Evolutionary conservation across 805 yeast species (phyloP).

Genomic region (Candida sphagnicola): DNA sequence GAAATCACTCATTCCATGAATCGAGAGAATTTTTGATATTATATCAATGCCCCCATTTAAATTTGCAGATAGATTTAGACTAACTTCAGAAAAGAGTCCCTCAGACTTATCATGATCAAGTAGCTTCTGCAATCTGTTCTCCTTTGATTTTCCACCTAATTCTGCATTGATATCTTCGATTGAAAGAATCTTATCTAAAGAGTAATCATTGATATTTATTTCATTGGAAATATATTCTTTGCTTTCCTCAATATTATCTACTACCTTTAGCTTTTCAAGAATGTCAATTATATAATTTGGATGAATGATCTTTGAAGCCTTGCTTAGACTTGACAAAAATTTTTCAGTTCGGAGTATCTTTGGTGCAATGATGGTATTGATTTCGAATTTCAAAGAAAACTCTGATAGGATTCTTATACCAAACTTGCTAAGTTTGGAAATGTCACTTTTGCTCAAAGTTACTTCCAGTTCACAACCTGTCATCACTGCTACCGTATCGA

Average conservation of each 20-base stretch:
- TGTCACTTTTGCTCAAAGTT: slow-evolving; percentile 39
- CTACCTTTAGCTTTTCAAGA: slow-evolving; percentile 16
- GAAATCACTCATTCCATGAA: slow-evolving; percentile 50
- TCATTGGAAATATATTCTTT: slow-evolving; percentile 15
- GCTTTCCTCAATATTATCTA: slow-evolving; percentile 2
- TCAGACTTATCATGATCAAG: slow-evolving; percentile 11
- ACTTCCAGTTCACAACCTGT: slow-evolving; percentile 61
- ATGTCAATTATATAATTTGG: slow-evolving; percentile 53
- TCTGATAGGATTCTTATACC: slow-evolving; percentile 57
- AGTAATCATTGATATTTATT: slow-evolving; percentile 25
- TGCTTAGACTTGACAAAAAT: slow-evolving; percentile 67
- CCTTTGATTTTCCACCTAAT: slow-evolving; percentile 15
- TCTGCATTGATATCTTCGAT: slow-evolving; percentile 29
- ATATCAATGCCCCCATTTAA: slow-evolving; percentile 59
- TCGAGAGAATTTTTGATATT: slow-evolving; percentile 51
- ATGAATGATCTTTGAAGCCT: slow-evolving; percentile 48
- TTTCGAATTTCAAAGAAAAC: slow-evolving; percentile 35
- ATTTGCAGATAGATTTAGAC: slow-evolving; percentile 52
- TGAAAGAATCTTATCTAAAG: slow-evolving; percentile 26
- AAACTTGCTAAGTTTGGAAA: slow-evolving; percentile 37
- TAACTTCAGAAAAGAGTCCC: slow-evolving; percentile 43
- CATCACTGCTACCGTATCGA: slow-evolving; percentile 45
- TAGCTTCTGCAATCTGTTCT: slow-evolving; percentile 15
- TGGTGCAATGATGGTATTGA: slow-evolving; percentile 66
- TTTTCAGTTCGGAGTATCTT: slow-evolving; percentile 82